Conservation (phyloP, 2,329 filamentous ascomycete species). For the Periconia sp. region DNA sequence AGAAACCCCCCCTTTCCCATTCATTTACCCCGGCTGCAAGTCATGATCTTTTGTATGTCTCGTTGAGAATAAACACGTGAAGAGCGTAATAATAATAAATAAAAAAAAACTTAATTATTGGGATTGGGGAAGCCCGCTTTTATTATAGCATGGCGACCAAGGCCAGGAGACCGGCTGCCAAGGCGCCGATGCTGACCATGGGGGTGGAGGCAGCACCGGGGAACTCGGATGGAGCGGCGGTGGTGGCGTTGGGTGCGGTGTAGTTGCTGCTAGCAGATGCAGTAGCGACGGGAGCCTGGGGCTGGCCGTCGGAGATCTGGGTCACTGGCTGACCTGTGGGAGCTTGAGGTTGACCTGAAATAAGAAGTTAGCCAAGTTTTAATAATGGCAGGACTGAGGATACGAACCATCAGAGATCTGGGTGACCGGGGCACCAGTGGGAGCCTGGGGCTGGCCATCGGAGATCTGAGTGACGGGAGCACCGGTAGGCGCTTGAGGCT, state of each 20-base stretch:
- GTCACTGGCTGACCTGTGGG: constrained; percentile 10
- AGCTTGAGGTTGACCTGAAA: constrained; percentile 18
- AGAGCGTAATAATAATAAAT: background rate
- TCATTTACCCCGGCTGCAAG: background rate
- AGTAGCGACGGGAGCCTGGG: constrained; percentile 16
- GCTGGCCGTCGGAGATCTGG: constrained; percentile 15
- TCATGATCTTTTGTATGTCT: background rate
- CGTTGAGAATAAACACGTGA: background rate
- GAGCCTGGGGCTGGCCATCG: constrained; percentile 18
- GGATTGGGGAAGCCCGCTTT: constrained; percentile 10
- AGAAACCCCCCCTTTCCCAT: too few relatives aligned
- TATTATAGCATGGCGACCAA: constrained; percentile 36
- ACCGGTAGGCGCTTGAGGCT: constrained; percentile 27
- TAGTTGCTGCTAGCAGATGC: constrained; percentile 16
- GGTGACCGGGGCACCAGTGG: constrained; percentile 11
- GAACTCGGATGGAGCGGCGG: constrained; percentile 25
- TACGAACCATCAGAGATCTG: constrained; percentile 19
- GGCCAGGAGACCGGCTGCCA: constrained; percentile 35
- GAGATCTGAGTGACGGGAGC: constrained; percentile 16
- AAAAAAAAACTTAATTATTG: background rate
- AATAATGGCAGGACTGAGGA: too few relatives aligned
- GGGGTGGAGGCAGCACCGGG: constrained; percentile 37
- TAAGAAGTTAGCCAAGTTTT: too few relatives aligned
- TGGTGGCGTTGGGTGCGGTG: constrained; percentile 19
- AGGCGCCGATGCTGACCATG: constrained; percentile 26